Base-by-base conservation (phyloP, 208 protist genomes). In the Balamuthia mandrillaris region DNA sequence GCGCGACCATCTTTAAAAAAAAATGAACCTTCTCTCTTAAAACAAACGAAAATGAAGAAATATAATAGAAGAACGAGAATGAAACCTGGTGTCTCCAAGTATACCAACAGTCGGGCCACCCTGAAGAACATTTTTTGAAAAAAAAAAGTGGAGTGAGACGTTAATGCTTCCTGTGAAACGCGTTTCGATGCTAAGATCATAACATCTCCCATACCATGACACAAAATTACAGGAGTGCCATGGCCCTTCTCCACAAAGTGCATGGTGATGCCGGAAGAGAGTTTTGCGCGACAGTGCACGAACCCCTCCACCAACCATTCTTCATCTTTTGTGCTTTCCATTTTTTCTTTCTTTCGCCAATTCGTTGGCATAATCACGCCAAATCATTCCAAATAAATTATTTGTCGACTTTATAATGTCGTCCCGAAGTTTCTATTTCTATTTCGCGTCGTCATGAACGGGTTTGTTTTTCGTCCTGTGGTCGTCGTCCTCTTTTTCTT, bases 191-290 rank as follows among this genome's bases (percentile, higher is more conserved):
- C 24, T 12, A 29, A n/a, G n/a, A n/a, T n/a, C n/a, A n/a, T n/a
- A n/a, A n/a, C n/a, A n/a, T n/a, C n/a, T n/a, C n/a, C n/a, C n/a
- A n/a, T n/a, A n/a, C n/a, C n/a, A n/a, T 70, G 61, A 21, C 16
- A 18, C 14, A 70, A 27, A 44, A 70, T 37, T 24, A 29, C 14
- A 16, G n/a, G 16, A 21, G 61, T 29, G 31, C 66, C 66, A 16
- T 45, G 14, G 0, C 42, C 58, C 58, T 41, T 47, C 81, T 85
- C 81, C 18, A 58, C 81, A 58, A 61, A 85, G 65, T 85, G 81
- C 31, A 85, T 7, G 16, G 44, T 44, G 41, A 52, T 27, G 51
- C 60, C 78, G 3, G n/a, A 54, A 10, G 65, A 3, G 24, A 75
- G 18, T 9, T 12, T 10, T 24, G 52, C 65, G 65, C 52, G 37